phyloP scores from a whole-genome alignment of 192 early-diverging fungal species.

The Podochytrium sp. region DNA sequence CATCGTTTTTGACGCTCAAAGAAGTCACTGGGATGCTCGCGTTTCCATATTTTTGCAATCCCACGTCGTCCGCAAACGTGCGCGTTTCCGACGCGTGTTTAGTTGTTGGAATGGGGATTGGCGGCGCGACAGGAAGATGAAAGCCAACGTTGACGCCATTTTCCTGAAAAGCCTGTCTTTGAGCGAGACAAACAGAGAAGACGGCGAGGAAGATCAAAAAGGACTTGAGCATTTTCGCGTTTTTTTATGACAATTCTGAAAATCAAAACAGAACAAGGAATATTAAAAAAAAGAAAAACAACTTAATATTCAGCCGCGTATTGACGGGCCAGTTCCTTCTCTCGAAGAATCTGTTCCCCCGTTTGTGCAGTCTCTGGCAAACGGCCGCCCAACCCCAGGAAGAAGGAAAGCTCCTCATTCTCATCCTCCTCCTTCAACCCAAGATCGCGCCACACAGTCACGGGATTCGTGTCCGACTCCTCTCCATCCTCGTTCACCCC shows the following conservation, averaged over 20 bases:
- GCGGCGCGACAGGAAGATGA: too few relatives aligned
- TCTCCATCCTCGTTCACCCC: neutral
- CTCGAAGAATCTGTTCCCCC: neutral
- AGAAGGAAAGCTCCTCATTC: conserved; percentile 27
- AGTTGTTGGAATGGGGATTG: too few relatives aligned
- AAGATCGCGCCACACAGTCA: conserved; percentile 13
- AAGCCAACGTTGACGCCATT: too few relatives aligned
- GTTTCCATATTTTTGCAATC: too few relatives aligned
- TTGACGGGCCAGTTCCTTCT: neutral
- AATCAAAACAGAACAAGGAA: neutral
- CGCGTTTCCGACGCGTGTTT: too few relatives aligned
- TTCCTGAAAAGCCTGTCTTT: too few relatives aligned
- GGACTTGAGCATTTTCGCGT: neutral
- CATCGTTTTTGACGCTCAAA: too few relatives aligned
- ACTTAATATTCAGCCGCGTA: conserved; percentile 3
- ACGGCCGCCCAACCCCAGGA: conserved; percentile 14
- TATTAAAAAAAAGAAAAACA: neutral
- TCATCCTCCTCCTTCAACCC: conserved; percentile 22
- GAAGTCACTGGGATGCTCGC: too few relatives aligned
- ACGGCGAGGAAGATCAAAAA: neutral
- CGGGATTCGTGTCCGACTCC: neutral
- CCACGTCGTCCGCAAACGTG: neutral
- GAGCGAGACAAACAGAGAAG: too few relatives aligned
- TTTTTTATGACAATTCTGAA: neutral
- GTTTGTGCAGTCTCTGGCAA: neutral